phyloP scores from a whole-genome alignment of 345 rosid genomes.

The Gossypium anomalum region DNA sequence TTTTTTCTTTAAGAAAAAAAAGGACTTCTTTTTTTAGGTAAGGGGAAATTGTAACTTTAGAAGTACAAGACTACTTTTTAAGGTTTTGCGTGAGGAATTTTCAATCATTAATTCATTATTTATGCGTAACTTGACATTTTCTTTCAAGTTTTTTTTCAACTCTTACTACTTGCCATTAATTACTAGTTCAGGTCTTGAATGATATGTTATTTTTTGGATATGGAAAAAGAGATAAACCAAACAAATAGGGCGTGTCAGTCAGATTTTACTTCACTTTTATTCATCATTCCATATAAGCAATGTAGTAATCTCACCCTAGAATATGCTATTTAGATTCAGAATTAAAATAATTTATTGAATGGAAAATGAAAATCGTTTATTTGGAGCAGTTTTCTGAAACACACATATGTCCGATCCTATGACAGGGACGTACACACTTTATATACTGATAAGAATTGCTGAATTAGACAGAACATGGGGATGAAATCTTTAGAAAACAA shows the following conservation, averaged over 20 bases:
- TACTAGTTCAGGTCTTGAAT: too few relatives aligned
- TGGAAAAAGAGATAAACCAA: too few relatives aligned
- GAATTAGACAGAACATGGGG: conserved; percentile 13
- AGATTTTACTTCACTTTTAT: too few relatives aligned
- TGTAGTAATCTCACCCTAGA: not conserved
- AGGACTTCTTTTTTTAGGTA: not conserved
- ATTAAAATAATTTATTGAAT: not conserved
- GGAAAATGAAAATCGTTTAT: too few relatives aligned
- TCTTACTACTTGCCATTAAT: too few relatives aligned
- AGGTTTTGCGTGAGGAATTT: conserved; percentile 29
- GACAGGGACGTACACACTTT: not conserved
- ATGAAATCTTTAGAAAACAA: conserved; percentile 11
- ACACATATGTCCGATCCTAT: not conserved
- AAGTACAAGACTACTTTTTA: conserved; percentile 23
- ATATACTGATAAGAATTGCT: not conserved
- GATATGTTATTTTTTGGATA: too few relatives aligned
- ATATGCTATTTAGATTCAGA: not conserved
- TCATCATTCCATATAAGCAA: not conserved
- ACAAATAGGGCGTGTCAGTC: too few relatives aligned
- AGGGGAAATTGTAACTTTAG: not conserved
- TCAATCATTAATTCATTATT: conserved; percentile 19
- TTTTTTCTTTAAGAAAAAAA: not conserved
- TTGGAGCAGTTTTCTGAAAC: not conserved
- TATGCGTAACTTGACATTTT: conserved; percentile 12
- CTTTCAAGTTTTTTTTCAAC: too few relatives aligned